Evolutionary conservation across 805 yeast species (phyloP).

Genomic region (Scheffersomyces amazonensis): DNA sequence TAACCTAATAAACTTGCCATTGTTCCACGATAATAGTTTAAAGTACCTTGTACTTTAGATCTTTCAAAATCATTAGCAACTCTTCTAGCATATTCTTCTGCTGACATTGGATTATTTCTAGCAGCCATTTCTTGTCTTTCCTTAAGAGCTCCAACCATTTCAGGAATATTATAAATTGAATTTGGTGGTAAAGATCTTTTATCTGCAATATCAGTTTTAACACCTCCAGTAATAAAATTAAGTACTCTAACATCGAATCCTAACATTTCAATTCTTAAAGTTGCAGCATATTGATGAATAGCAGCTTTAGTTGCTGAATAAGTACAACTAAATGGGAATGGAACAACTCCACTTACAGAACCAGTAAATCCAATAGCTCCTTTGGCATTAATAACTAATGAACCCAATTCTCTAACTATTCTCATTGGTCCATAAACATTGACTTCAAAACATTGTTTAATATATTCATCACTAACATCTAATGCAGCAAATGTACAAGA

Average conservation of each 20-base stretch:
- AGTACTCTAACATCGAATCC: constrained; percentile 71
- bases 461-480: constrained; percentile 57
- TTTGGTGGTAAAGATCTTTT: constrained; percentile 53
- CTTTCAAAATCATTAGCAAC: constrained; percentile 50
- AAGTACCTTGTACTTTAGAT: constrained; percentile 29
- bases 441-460: constrained; percentile 54
- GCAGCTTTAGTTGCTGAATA: constrained; percentile 76
- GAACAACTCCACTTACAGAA: constrained; percentile 59
- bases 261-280: constrained; percentile 62
- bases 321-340: constrained; percentile 68
- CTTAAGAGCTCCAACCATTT: constrained; percentile 46
- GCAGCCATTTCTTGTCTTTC: constrained; percentile 58
- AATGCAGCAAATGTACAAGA: constrained; percentile 69
- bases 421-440: constrained; percentile 72
- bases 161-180: constrained; percentile 53
- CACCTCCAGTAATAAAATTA: constrained; percentile 75
- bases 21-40: constrained; percentile 58
- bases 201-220: constrained; percentile 67
- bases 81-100: constrained; percentile 54
- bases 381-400: constrained; percentile 56
- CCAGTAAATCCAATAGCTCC: constrained; percentile 77
- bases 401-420: constrained; percentile 54
- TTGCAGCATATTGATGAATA: constrained; percentile 66
- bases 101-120: constrained; percentile 55
- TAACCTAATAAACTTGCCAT: constrained; percentile 37